Conservation (phyloP, 2,329 filamentous ascomycete species). For the Penicillium sp. region DNA sequence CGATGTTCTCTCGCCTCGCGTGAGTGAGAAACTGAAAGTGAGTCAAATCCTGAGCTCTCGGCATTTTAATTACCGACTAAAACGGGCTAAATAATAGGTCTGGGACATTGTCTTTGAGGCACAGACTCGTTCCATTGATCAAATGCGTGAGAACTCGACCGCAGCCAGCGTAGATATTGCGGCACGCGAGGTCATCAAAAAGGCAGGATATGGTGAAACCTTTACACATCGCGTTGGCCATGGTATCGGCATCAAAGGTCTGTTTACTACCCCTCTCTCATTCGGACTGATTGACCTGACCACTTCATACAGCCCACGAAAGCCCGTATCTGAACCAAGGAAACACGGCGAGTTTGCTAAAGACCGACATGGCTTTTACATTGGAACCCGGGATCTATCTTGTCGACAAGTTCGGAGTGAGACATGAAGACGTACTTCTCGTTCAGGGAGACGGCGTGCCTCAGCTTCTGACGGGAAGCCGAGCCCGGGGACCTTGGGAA, state of each 20-base stretch:
- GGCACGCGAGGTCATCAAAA: conserved; percentile 56
- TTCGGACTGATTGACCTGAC: neutral
- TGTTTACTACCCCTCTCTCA: neutral
- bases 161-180: conserved; percentile 62
- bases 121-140: conserved; percentile 55
- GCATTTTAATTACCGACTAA: no score
- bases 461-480: conserved; percentile 55
- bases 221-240: conserved; percentile 65
- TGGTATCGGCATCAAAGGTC: conserved; percentile 63
- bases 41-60: no score
- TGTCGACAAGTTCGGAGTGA: conserved; percentile 58
- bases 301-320: conserved; percentile 51
- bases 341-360: conserved; percentile 50
- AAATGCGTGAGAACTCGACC: conserved; percentile 52
- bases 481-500: conserved; percentile 54
- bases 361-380: conserved; percentile 62
- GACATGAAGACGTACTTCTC: conserved; percentile 62
- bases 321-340: conserved; percentile 64
- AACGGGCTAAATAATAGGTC: no score
- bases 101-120: conserved; percentile 63
- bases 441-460: conserved; percentile 55
- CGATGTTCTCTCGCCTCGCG: no score
- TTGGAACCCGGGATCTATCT: conserved; percentile 64
- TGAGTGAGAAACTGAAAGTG: no score
- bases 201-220: conserved; percentile 57